Conservation (phyloP, 768 basidiomycete species). For the Kwoniella dejecticola region DNA sequence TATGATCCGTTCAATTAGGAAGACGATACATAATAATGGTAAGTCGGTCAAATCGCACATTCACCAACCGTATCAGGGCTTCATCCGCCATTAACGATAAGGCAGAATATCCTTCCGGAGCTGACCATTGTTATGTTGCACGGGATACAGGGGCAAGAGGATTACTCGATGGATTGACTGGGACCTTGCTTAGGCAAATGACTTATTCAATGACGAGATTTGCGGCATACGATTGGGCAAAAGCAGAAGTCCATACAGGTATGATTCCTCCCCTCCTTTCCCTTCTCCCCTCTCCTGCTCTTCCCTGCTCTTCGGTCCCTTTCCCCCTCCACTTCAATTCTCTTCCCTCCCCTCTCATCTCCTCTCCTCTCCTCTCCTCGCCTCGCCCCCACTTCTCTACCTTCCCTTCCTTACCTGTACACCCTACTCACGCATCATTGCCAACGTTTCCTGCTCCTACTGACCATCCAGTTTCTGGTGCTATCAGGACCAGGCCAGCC, state of each 20-base stretch:
- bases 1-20: slow-evolving; percentile 79
- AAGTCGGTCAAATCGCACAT: too few relatives aligned
- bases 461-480: slow-evolving; percentile 5
- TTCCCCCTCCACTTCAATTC: not conserved
- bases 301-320: too few relatives aligned
- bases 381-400: too few relatives aligned
- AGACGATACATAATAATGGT: slow-evolving; percentile 80
- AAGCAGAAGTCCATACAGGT: slow-evolving; percentile 73
- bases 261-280: too few relatives aligned
- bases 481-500: slow-evolving; percentile 54
- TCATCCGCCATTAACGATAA: too few relatives aligned
- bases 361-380: too few relatives aligned
- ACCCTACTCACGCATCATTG: too few relatives aligned
- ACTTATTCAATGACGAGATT: slow-evolving; percentile 89
- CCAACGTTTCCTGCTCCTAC: too few relatives aligned
- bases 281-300: too few relatives aligned
- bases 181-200: slow-evolving; percentile 90
- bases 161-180: slow-evolving; percentile 80
- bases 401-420: too few relatives aligned
- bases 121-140: not conserved
- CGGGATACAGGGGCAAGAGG: slow-evolving; percentile 63
- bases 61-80: too few relatives aligned
- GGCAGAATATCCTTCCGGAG: not conserved
- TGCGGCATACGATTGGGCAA: slow-evolving; percentile 90
- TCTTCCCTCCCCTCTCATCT: too few relatives aligned